Evolutionary conservation across 305 asterid genomes (phyloP), one percentile per base, ranked within the genome.

Genomic region (Striga hermonthica): DNA sequence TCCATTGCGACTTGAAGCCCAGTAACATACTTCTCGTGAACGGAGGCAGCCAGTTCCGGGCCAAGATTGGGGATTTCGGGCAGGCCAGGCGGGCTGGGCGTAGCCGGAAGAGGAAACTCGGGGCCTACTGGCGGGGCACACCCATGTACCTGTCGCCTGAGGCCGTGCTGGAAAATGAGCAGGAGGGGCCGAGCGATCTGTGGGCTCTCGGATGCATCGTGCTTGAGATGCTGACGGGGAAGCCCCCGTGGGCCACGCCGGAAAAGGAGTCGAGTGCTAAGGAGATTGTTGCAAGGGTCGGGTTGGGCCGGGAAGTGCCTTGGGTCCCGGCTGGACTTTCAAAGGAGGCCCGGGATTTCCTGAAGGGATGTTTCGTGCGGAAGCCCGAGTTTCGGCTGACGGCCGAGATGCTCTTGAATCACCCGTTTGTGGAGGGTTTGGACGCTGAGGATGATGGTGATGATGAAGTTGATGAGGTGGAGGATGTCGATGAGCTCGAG

Each of bases 181-280:
- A 89, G 66, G 89, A 91, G 41, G 58, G 72, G 16, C 91, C 96
- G 4, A 76, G 80, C 54, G 98, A 91, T 79, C 50, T 91, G 45
- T 91, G 98, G 98, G 96, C 96, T 6, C 68, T 91, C 4, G 98
- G 96, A 9, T 91, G 96, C 52, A 80, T 85, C 6, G 95, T 91
- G 31, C 80, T 86, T 8, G 90, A 89, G 80, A 89, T 91, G 98
- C 66, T 91, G 9, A 89, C 96, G 0, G 96, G 97, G 11, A 81
- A 82, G 70, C 87, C 87, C 4, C 81, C 84, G 0, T 90, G 96
- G 96, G 84, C 62, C 1, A 75, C 60, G 0, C 74, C 68, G 43
- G 28, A 62, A 5, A 57, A 76, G 0, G 87, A 88, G 31, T 2
- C 31, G 31, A 22, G 31, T 22, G 31, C 31, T 22, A 1, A 2